phyloP scores from a whole-genome alignment of 129 eudicot species.

The Chrysanthemum seticuspe region DNA sequence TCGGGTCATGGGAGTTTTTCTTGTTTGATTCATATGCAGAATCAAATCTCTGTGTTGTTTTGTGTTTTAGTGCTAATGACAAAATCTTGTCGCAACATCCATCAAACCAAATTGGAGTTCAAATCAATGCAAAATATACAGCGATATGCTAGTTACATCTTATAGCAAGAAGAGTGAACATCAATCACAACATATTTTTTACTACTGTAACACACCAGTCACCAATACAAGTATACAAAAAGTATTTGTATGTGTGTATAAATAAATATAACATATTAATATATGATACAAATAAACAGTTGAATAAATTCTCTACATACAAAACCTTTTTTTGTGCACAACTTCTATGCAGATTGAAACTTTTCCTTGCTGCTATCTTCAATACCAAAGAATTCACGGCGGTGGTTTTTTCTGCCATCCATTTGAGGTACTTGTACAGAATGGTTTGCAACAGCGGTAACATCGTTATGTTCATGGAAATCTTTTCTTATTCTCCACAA shows the following conservation, averaged over 20 bases:
- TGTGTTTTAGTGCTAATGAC: no score
- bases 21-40: conserved; percentile 48
- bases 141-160: not conserved
- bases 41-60: not conserved
- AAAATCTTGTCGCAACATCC: not conserved
- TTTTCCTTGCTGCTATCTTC: conserved; percentile 45
- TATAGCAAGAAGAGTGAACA: not conserved
- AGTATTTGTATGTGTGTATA: not conserved
- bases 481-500: conserved; percentile 72
- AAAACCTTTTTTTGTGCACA: conserved; percentile 23
- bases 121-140: not conserved
- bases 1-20: conserved; percentile 36
- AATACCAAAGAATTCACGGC: conserved; percentile 48
- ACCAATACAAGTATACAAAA: not conserved
- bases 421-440: conserved; percentile 47
- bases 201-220: not conserved
- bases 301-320: conserved; percentile 27
- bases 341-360: conserved; percentile 45
- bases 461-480: conserved; percentile 34
- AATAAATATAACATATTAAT: not conserved
- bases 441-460: conserved; percentile 31
- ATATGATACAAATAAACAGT: conserved; percentile 25
- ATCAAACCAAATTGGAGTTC: not conserved
- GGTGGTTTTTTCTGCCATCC: conserved; percentile 39
- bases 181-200: not conserved